phyloP scores from a whole-genome alignment of 108 stramenopile genomes.

The Cyclotella distinguenda region DNA sequence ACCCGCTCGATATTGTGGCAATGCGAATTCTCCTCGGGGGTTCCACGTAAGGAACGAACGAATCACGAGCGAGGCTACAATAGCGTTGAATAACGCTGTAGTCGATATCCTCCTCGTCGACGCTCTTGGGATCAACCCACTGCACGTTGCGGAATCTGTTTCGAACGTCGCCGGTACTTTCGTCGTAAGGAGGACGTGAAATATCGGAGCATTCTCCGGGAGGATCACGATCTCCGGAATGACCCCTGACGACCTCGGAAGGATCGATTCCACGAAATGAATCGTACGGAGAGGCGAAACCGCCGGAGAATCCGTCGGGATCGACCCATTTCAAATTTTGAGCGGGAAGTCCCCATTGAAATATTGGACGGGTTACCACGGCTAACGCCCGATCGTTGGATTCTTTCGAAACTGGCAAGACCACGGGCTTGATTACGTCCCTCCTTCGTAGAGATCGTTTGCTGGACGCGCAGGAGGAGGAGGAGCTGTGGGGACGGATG shows the following conservation, averaged over 20 bases:
- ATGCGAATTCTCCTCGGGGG: constrained; percentile 22
- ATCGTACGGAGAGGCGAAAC: background rate
- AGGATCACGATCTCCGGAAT: constrained; percentile 2
- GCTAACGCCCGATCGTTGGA: no score
- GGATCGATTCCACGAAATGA: constrained; percentile 10
- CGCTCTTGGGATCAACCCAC: constrained; percentile 31
- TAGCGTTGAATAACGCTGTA: constrained; percentile 13
- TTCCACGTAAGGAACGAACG: background rate
- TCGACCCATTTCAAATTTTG: no score
- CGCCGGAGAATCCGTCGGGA: background rate
- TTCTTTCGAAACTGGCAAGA: no score
- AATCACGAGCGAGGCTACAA: background rate
- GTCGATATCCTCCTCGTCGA: constrained; percentile 15
- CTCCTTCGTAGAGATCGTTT: constrained; percentile 5
- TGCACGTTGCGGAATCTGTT: background rate
- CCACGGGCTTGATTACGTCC: constrained; percentile 16
- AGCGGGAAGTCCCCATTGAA: background rate
- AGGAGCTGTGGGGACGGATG: background rate
- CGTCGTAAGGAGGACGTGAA: background rate
- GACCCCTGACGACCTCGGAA: background rate
- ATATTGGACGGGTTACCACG: background rate
- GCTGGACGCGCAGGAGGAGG: background rate
- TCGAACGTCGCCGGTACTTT: background rate
- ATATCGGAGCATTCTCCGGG: constrained; percentile 3
- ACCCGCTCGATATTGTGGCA: constrained; percentile 38